Evolutionary conservation across 2,329 filamentous ascomycete genomes (phyloP).

Genomic region (Fusarium tanahbumbuense): DNA sequence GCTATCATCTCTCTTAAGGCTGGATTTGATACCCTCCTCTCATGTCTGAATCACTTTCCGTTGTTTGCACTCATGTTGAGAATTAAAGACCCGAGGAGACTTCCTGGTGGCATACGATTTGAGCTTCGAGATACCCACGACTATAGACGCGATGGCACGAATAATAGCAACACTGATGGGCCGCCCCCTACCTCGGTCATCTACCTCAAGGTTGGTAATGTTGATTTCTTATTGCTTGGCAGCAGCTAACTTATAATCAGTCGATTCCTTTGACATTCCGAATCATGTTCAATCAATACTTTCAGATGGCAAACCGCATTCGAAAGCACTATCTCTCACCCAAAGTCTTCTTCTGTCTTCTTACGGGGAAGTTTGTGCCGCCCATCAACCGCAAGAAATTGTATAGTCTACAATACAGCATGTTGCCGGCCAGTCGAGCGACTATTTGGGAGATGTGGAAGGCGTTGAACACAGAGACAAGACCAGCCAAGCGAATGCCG

Average conservation of each 20-base stretch:
- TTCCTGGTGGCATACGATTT: conserved; percentile 90
- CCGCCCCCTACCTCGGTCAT: conserved; percentile 82
- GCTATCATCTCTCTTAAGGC: conserved; percentile 94
- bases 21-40: conserved; percentile 87
- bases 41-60: conserved; percentile 96
- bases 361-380: conserved; percentile 92
- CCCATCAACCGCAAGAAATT: conserved; percentile 94
- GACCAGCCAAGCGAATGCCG: conserved; percentile 58
- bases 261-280: conserved; percentile 89
- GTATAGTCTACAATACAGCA: conserved; percentile 97
- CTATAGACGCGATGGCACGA: conserved; percentile 54
- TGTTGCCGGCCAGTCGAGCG: conserved; percentile 86
- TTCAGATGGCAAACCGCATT: conserved; percentile 90
- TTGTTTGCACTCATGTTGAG: conserved; percentile 96
- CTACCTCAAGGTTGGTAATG: conserved; percentile 76
- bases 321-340: conserved; percentile 95
- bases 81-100: conserved; percentile 88
- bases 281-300: conserved; percentile 98
- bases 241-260: conserved; percentile 55
- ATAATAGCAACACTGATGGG: conserved; percentile 54
- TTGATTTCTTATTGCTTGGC: neutral
- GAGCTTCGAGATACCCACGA: conserved; percentile 82
- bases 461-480: conserved; percentile 66
- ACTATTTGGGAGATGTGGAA: conserved; percentile 89
- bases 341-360: conserved; percentile 85